Evolutionary conservation across 306 rosid genomes (phyloP).

Genomic region (Pterocarpus santalinus): DNA sequence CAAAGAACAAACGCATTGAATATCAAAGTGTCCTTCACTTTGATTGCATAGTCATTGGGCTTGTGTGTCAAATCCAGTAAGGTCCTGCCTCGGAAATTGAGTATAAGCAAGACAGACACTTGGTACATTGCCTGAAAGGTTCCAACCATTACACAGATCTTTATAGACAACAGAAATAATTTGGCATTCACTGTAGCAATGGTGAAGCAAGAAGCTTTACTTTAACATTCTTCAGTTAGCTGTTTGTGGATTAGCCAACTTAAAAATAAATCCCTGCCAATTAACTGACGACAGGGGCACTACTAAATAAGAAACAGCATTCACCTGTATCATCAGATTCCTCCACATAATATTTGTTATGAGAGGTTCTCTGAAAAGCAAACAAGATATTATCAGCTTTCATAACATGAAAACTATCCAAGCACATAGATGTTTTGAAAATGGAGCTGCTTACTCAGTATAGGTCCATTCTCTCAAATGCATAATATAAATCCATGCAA

Average conservation of each 20-base stretch:
- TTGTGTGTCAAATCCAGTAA: constrained; percentile 60
- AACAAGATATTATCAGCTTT: constrained; percentile 33
- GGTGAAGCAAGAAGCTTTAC: neutral
- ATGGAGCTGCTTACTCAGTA: constrained; percentile 30
- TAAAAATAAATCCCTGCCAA: constrained; percentile 7
- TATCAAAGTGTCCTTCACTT: constrained; percentile 87
- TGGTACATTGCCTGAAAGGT: constrained; percentile 82
- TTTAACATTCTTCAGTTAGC: constrained; percentile 12
- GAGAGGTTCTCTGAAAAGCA: constrained; percentile 82
- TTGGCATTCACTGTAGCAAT: neutral
- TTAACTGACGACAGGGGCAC: neutral
- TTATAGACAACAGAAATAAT: constrained; percentile 19
- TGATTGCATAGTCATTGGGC: constrained; percentile 44
- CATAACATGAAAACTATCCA: constrained; percentile 26
- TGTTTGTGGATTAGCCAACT: constrained; percentile 19
- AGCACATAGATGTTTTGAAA: constrained; percentile 11
- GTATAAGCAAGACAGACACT: constrained; percentile 75
- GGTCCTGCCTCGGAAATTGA: constrained; percentile 72
- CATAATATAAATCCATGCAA: constrained; percentile 35
- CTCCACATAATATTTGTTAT: constrained; percentile 97
- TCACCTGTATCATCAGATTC: constrained; percentile 89
- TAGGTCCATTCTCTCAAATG: neutral
- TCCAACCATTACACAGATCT: constrained; percentile 30
- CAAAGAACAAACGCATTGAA: constrained; percentile 95
- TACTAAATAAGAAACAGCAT: constrained; percentile 33